These are phyloP conservation scores for Carnegiea gigantea DNA, from an alignment of 179 eudicot genomes.

Conservation along the genomic window DNA sequence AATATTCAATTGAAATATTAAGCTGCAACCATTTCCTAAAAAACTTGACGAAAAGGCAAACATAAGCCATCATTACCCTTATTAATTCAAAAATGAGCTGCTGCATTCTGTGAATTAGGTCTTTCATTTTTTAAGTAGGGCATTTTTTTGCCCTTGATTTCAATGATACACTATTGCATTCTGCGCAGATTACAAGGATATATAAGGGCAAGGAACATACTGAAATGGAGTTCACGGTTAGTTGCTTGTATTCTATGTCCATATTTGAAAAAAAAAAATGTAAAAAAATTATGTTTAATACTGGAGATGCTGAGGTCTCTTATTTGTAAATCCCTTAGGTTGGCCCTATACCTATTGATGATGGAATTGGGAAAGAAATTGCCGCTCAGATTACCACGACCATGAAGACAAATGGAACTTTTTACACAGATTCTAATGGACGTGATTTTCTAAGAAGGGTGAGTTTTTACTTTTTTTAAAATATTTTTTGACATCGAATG, in stretches of 20 bases:
- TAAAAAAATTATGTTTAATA: background rate
- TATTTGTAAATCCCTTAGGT: conserved; percentile 39
- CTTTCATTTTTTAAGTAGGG: background rate
- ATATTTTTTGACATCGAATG: no score
- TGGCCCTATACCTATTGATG: conserved; percentile 95
- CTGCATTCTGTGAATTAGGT: no score
- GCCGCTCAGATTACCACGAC: conserved; percentile 52
- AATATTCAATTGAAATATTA: no score
- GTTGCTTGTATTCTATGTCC: conserved; percentile 25
- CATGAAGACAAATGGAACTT: conserved; percentile 65
- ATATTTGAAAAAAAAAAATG: background rate
- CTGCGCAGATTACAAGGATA: conserved; percentile 75
- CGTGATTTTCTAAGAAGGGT: conserved; percentile 94
- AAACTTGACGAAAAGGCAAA: background rate
- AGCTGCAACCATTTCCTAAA: no score
- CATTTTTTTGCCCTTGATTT: conserved; percentile 9
- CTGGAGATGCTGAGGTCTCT: background rate
- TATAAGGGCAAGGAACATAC: conserved; percentile 85
- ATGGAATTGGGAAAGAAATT: conserved; percentile 84
- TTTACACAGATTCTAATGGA: conserved; percentile 92
- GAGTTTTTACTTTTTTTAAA: conserved; percentile 3
- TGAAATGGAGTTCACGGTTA: conserved; percentile 83
- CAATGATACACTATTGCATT: background rate
- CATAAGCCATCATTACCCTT: background rate
- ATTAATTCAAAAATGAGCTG: background rate